Percentiles rank a stretch among this genome's conserved stretches.
phyloP scores from a whole-genome alignment of 1,284 basidiomycete genomes.

The Microbotryum silenes-acaulis region DNA sequence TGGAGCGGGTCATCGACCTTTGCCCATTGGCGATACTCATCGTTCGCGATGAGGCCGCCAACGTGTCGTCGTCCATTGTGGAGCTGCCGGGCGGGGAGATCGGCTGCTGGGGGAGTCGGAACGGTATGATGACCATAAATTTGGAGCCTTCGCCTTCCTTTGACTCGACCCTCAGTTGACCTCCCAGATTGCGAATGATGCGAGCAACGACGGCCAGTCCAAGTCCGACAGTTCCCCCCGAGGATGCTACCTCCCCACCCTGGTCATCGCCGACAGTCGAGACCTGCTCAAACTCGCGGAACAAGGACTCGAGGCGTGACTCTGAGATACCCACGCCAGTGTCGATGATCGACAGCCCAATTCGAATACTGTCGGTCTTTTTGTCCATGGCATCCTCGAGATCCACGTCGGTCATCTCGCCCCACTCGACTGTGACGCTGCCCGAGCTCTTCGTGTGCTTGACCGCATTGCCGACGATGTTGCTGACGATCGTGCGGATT shows the following conservation, averaged over 20 bases:
- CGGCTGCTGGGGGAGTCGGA: slow-evolving; percentile 30
- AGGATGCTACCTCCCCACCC: slow-evolving; percentile 5
- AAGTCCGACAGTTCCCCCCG: slow-evolving; percentile 20
- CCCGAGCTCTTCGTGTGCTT: slow-evolving; percentile 62
- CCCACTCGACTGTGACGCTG: slow-evolving; percentile 35
- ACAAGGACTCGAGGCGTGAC: slow-evolving; percentile 69
- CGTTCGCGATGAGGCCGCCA: slow-evolving; percentile 3
- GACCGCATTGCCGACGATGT: slow-evolving; percentile 75
- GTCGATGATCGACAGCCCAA: slow-evolving; percentile 42
- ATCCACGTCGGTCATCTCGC: slow-evolving; percentile 29
- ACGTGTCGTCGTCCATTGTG: neutral
- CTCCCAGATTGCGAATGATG: slow-evolving; percentile 42
- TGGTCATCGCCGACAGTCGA: slow-evolving; percentile 16
- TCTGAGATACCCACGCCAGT: slow-evolving; percentile 56
- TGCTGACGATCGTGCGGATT: slow-evolving; percentile 71
- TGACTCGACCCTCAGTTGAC: slow-evolving; percentile 43
- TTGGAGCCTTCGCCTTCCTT: slow-evolving; percentile 41
- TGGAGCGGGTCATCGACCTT: neutral
- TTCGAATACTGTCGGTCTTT: slow-evolving; percentile 48
- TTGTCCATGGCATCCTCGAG: slow-evolving; percentile 21
- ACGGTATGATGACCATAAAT: slow-evolving; percentile 43
- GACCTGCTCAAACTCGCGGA: slow-evolving; percentile 78
- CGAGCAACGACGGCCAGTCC: slow-evolving; percentile 43
- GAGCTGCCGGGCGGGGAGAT: neutral
- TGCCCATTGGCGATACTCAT: neutral